Base-by-base conservation (phyloP, 108 stramenopile genomes). In the Cyclotella cryptica region DNA sequence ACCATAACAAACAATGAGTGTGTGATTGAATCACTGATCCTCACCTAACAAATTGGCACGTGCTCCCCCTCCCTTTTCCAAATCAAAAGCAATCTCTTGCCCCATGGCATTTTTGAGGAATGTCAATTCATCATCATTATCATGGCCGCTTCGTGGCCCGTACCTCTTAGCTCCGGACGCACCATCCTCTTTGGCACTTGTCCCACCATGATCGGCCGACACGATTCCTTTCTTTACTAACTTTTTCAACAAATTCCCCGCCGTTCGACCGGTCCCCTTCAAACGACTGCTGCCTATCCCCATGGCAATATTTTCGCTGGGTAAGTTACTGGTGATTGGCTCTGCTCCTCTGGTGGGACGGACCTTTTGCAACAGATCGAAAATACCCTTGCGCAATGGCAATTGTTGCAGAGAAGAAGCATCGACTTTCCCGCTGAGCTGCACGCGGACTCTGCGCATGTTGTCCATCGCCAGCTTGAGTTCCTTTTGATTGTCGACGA, bases 61-160 rank as follows among this genome's bases (percentile, higher is more conserved):
- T 8, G 92, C 90, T 28, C 93, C 91, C 11, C 96, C 92, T 12
- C 96, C 93, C 75, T 81, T 90, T 83, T 96, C 96, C n/a, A 94
- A 86, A 39, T 86, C 85, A 77, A 96, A 93, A 19, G 86, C 87
- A 63, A 96, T 76, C 72, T 93, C 92, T 62, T 93, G 86, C 21
- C 95, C 95, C 86, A 92, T 89, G 54, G 95, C 95, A 88, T 93
- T 96, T 68, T 93, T 93, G 58, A 96, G 74, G 54, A 92, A 93
- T 27, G 87, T 89, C 70, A 92, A 76, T 62, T 95, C 96, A 58
- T 84, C 86, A 15, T 73, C 52, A 27, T 82, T 71, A 39, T 41
- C 51, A n/a, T 49, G 6, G 42, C 65, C 14, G 18, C 75, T 47
- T n/a, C 79, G 77, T 64, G 39, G 69, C 81, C 41, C 67, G 52